Base-by-base conservation (phyloP, 805 yeast genomes). In the Monosporozyma siamensis region DNA sequence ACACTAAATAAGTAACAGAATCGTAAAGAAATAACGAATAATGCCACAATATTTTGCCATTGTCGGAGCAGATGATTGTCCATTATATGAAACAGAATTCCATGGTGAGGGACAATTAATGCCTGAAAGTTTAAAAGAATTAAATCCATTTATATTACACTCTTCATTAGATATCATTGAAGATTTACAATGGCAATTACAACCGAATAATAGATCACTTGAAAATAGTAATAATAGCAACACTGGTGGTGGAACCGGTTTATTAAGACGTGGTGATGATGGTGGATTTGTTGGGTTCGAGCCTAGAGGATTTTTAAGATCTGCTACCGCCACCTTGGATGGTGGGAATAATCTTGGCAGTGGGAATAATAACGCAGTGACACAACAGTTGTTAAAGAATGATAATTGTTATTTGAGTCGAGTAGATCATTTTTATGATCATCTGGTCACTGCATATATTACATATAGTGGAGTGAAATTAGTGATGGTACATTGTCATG, bases 121-220 rank as follows among this genome's bases (percentile, higher is more conserved):
- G 35, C 35, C 35, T 5, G 55, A 79, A 84, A 43, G 44, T 37
- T 74, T 86, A 59, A 73, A 74, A 52, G 95, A 90, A 55, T 65
- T 90, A 29, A 79, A 82, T 50, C 97, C 96, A 18, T 90, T 88
- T 55, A 79, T 92, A 23, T 74, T 89, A 27, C 95, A 92, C 56
- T 76, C 96, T 1, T 78, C 97, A 2, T 64, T 92, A 29, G 98
- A 92, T 60, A 71, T 92, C n/a, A 78, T 92, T 0, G 96, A 92
- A 49, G 95, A 89, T 53, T 64, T 78, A 2, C 97, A 88, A 57
- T 88, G 95, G 90, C 74, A 76, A n/a, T 15, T 30, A 27, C 26
- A 14, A 18, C 44, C 44, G 6, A 30, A 32, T 32, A 32, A 32
- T 18, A 32, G 35, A 32, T 9, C 35, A n/a, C n/a, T n/a, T n/a